Evolutionary conservation across 768 basidiomycete species (phyloP), one percentile per base, ranked within the genome.

Genomic region (Russula brevipes): DNA sequence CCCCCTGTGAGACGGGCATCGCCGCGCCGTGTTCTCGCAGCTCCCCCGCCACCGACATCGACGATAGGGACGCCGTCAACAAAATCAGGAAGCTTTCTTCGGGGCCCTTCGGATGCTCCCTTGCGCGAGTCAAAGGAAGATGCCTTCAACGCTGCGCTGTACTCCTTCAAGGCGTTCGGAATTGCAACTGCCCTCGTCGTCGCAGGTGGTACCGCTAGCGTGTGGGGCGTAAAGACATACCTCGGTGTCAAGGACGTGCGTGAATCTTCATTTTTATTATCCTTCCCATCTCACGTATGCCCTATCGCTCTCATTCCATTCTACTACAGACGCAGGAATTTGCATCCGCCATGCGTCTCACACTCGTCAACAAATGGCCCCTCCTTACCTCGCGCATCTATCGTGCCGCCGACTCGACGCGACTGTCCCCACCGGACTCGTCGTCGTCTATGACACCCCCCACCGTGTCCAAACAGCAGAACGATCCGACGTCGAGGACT

Each of bases 161-260:
- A 84, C 66, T 80, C 82, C 1, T 74, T 81, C 5, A 87, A 86
- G 66, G 88, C 88, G 0, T 84, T 91, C 45, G 76, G 79, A 3
- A 78, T 88, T 46, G 86, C 88, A 4, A 89, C 88, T 0, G 69
- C 80, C 10, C 69, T 87, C 39, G 87, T 89, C 31, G 68, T 78
- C 0, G 72, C 78, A 3, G 76, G 80, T 31, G 86, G 81, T 0
- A 71, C 76, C 5, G 74, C 71, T 0, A 71, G 81, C 5, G 73
- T 83, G 3, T 79, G 76, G 68, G 79, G 80, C 1, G 77, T 88
- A 35, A 81, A 84, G 72, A 71, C 74, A 12, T 75, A 76, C 50
- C 71, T 88, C 57, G 84, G 82, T 38, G 81, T 87, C 1, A 70
- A 78, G 66, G 76, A 84, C 67, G 88, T 88, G 64, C 61, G 83